Evolutionary conservation across 2,329 filamentous ascomycete genomes (phyloP), one percentile per base, ranked within the genome.

Genomic region (Aspergillus texensis): DNA sequence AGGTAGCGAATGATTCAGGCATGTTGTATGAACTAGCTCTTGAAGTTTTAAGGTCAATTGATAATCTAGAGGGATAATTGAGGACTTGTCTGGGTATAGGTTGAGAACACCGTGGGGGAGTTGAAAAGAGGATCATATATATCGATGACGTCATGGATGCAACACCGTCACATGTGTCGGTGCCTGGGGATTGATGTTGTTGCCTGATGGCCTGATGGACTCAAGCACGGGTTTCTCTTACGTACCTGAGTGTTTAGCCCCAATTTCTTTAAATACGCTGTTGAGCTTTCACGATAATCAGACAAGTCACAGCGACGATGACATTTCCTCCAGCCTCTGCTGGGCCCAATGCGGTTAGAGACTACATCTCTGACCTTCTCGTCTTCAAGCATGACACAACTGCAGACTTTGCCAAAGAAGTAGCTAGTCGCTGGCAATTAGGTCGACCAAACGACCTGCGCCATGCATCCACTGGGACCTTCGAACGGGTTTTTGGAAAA

Each of bases 1-100:
- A 75, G 43, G 80, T 69, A 19, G 84, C 81, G 56, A 85, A 72
- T 3, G 82, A 81, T 63, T 85, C 81, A 54, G 79, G 72, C 65
- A 74, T 75, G n/a, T 26, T 39, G n/a, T 9, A 21, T 8, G n/a
- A 6, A 10, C 12, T 16, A 16, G 9, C 2, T 54, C 1, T 32
- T 32, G 6, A 21, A 6, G 19, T 54, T 9, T 28, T 6, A 14
- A 28, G 24, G 9, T 32, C 16, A 50, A 50, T 30, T 30, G 24
- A 50, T 30, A 4, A 8, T 11, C 10, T 14, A 5, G 8, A n/a
- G 26, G 24, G 2, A 4, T 5, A n/a, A 19, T 30, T 6, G 24
- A 28, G 14, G 24, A 50, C 14, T 30, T 50, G 26, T 26, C 11
- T 4, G 8, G 12, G 21, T 14, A 19, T 4, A 50, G 30, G 24